A percentile compares a stretch with the other conserved stretches of the same genome.
phyloP scores from a whole-genome alignment of 163 green algal genomes.

The Prototheca wickerhamii region DNA sequence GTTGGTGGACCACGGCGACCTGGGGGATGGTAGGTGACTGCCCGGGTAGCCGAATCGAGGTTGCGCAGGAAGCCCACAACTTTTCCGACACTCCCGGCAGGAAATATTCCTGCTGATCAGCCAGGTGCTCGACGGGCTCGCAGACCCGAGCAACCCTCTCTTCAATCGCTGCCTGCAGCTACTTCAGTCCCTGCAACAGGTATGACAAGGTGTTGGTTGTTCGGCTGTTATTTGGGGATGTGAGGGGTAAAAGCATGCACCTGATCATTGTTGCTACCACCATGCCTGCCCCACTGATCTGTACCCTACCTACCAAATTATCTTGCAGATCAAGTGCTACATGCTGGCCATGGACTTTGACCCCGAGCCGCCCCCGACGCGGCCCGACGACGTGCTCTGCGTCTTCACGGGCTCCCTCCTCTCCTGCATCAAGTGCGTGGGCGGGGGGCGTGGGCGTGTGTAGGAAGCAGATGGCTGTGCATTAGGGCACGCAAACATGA shows the following conservation, averaged over 20 bases:
- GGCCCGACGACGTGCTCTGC: background rate
- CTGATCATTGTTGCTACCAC: background rate
- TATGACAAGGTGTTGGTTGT: no score
- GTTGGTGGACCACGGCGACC: background rate
- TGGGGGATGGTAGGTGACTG: background rate
- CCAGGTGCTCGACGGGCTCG: slow-evolving; percentile 38
- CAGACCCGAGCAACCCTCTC: slow-evolving; percentile 31
- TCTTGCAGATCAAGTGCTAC: slow-evolving; percentile 32
- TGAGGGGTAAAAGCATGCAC: background rate
- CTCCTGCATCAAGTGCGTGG: background rate
- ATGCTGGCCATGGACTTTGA: slow-evolving; percentile 51
- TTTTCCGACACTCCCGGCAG: slow-evolving; percentile 10
- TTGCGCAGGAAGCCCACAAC: background rate
- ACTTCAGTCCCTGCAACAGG: slow-evolving; percentile 44
- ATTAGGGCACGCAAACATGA: background rate
- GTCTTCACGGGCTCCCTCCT: background rate
- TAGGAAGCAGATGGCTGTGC: background rate
- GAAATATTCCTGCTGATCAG: slow-evolving; percentile 44
- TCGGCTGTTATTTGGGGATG: no score
- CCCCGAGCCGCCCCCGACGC: slow-evolving; percentile 3
- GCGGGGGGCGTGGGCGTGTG: background rate
- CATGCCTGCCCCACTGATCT: background rate
- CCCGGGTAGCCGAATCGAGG: background rate
- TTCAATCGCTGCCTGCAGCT: slow-evolving; percentile 43
- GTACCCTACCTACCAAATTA: background rate